Evolutionary conservation across 1,284 basidiomycete genomes (phyloP).

Genomic region (Tausonia pullulans): DNA sequence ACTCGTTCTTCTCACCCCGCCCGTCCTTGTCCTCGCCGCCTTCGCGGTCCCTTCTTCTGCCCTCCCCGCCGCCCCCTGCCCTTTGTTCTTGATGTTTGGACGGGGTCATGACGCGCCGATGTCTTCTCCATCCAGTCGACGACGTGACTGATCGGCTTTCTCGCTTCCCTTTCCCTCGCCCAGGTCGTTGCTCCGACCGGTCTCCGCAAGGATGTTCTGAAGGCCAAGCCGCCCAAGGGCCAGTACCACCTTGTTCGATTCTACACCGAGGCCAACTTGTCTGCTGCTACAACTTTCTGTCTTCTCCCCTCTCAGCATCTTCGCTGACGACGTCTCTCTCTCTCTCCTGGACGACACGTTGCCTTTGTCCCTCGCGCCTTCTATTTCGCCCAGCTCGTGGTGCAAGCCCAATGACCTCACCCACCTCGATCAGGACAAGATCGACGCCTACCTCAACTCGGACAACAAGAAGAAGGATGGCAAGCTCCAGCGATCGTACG

Average conservation of each 20-base stretch:
- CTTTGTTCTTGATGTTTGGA: slow-evolving; percentile 12
- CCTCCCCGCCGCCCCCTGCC: slow-evolving; percentile 1
- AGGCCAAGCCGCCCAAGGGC: slow-evolving; percentile 58
- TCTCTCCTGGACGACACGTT: not conserved
- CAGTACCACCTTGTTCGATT: slow-evolving; percentile 69
- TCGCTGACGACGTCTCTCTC: not conserved
- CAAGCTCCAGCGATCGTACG: slow-evolving; percentile 68
- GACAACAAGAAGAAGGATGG: slow-evolving; percentile 52
- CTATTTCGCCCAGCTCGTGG: slow-evolving; percentile 56
- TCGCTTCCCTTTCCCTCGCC: slow-evolving; percentile 10
- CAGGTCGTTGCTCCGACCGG: slow-evolving; percentile 64
- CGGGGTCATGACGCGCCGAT: not conserved
- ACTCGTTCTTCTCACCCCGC: not conserved
- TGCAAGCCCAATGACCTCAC: slow-evolving; percentile 69
- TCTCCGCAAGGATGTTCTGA: slow-evolving; percentile 49
- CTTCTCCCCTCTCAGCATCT: not conserved
- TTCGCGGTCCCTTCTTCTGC: slow-evolving; percentile 18
- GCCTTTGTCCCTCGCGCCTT: not conserved
- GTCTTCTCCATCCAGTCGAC: not conserved
- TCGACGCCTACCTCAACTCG: slow-evolving; percentile 67
- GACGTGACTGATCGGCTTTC: not conserved
- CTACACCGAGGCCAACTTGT: slow-evolving; percentile 89
- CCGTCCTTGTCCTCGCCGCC: not conserved
- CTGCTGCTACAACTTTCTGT: slow-evolving; percentile 34
- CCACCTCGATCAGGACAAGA: slow-evolving; percentile 64